Evolutionary conservation across 2,329 filamentous ascomycete genomes (phyloP).

Genomic region (Beauveria scarabaeidicola): DNA sequence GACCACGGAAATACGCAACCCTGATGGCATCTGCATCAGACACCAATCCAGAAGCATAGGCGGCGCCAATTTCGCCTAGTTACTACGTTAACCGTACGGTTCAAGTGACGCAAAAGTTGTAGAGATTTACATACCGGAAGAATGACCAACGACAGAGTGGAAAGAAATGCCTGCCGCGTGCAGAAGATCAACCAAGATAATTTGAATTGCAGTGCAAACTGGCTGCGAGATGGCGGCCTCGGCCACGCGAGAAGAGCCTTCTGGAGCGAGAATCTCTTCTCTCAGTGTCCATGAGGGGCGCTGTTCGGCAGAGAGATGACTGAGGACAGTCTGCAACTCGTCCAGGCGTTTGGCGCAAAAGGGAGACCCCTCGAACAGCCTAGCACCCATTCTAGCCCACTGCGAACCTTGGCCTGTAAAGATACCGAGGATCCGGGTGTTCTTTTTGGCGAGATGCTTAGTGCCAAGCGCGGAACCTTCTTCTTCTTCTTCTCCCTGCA

Average conservation of each 20-base stretch:
- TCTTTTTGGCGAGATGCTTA: too few species aligned
- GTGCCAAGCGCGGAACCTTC: too few species aligned
- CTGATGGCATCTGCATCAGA: constrained; percentile 13
- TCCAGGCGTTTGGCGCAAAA: neutral
- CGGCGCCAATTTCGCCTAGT: constrained; percentile 36
- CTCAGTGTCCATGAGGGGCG: constrained; percentile 17
- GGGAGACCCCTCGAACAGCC: constrained; percentile 13
- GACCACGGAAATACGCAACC: constrained; percentile 16
- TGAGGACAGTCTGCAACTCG: too few species aligned
- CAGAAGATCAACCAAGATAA: constrained; percentile 18
- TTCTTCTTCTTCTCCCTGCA: too few species aligned
- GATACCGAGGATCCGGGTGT: constrained; percentile 15
- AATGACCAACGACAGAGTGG: constrained; percentile 33
- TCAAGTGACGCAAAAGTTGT: too few species aligned
- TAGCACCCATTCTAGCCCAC: constrained; percentile 22
- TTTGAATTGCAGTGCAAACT: constrained; percentile 19
- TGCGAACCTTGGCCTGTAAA: constrained; percentile 26
- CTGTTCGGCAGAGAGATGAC: constrained; percentile 13
- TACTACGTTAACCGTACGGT: neutral
- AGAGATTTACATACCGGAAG: constrained; percentile 27
- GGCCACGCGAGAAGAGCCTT: constrained; percentile 2
- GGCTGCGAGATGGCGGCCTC: constrained; percentile 19
- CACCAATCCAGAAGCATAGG: constrained; percentile 37
- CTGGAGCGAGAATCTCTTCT: constrained; percentile 16
- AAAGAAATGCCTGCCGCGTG: constrained; percentile 22